These are phyloP conservation scores for Ammopiptanthus mongolicus DNA, from an alignment of 306 rosid species.

Conservation along the genomic window DNA sequence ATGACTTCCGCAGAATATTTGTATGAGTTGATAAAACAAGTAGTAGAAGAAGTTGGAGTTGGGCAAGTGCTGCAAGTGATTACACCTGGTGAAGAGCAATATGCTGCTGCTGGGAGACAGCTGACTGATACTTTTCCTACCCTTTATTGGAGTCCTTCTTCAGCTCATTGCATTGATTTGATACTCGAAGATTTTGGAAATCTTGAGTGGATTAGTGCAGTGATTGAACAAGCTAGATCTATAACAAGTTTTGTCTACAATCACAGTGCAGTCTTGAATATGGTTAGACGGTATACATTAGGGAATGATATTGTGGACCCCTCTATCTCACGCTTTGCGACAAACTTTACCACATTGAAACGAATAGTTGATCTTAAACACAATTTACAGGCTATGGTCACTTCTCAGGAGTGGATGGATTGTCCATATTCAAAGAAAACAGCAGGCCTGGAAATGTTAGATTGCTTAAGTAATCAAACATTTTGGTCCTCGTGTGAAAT, in stretches of 20 bases:
- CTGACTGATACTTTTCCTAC: constrained; percentile 63
- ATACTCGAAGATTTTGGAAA: constrained; percentile 75
- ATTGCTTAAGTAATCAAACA: constrained; percentile 55
- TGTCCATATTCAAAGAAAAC: constrained; percentile 70
- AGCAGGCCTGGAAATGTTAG: constrained; percentile 79
- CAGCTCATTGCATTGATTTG: constrained; percentile 53
- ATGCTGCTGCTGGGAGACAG: constrained; percentile 55
- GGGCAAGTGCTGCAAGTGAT: constrained; percentile 83
- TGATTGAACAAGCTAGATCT: constrained; percentile 73
- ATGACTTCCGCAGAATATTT: constrained; percentile 42
- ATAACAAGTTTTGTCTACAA: constrained; percentile 80
- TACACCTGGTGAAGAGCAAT: constrained; percentile 55
- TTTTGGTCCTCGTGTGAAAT: constrained; percentile 85
- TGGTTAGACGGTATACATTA: constrained; percentile 68
- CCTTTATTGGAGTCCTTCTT: constrained; percentile 84
- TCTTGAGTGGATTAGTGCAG: constrained; percentile 60
- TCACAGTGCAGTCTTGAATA: constrained; percentile 57
- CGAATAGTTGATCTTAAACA: constrained; percentile 78
- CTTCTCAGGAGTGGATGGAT: constrained; percentile 91
- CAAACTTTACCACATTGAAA: constrained; percentile 67
- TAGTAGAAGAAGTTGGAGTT: constrained; percentile 74
- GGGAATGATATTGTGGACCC: constrained; percentile 80
- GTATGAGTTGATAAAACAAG: constrained; percentile 60
- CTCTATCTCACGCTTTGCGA: constrained; percentile 45
- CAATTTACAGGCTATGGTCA: constrained; percentile 74